phyloP scores from a whole-genome alignment of 768 basidiomycete genomes.

The Ramaria sp. region DNA sequence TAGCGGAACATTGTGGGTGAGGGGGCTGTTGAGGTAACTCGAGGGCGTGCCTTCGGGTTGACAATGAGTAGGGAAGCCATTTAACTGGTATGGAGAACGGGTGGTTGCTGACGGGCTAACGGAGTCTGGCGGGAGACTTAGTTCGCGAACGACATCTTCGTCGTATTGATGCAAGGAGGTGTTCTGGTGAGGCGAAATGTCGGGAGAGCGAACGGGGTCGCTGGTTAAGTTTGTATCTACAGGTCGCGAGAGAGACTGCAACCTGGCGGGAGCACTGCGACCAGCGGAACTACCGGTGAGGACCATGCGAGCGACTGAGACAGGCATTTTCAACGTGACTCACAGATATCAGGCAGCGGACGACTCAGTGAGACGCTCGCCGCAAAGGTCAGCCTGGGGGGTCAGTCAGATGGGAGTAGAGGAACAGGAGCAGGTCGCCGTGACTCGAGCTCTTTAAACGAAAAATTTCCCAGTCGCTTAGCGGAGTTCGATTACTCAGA shows the following conservation, averaged over 20 bases:
- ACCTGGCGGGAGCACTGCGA: neutral
- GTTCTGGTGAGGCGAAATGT: conserved; percentile 5
- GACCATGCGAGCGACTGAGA: neutral
- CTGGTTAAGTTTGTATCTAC: conserved; percentile 1
- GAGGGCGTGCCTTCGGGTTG: neutral
- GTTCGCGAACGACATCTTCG: conserved; percentile 11
- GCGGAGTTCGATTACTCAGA: neutral
- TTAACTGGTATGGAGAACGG: neutral
- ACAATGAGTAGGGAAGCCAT: neutral
- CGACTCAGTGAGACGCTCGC: conserved; percentile 1
- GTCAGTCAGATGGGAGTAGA: neutral
- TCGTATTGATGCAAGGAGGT: conserved; percentile 6
- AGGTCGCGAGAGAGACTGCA: conserved; percentile 1
- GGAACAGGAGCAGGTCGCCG: neutral
- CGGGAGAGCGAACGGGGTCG: neutral
- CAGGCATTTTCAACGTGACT: neutral
- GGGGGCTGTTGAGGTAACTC: neutral
- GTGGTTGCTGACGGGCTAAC: neutral
- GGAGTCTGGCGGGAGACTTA: conserved; percentile 8
- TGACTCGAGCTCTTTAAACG: neutral
- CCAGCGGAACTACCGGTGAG: neutral
- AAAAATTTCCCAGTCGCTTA: neutral
- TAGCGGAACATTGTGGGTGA: conserved; percentile 5
- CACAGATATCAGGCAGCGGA: neutral
- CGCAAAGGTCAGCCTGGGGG: neutral